Conservation (phyloP, 345 rosid genomes). For the Corymbia maculata region DNA sequence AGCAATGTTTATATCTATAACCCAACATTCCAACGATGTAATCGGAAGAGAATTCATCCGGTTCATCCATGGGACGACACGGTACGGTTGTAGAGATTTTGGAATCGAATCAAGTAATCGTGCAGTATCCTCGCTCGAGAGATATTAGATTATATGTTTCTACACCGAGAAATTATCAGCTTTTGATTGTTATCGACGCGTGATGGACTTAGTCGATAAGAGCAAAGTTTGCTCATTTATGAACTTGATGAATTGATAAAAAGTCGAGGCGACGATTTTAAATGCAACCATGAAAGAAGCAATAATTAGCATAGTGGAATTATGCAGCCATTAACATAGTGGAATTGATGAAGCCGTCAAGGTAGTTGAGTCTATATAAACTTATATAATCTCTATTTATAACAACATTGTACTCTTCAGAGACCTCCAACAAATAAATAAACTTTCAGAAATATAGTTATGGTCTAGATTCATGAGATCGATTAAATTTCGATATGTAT, state of each 20-base stretch:
- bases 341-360: background rate
- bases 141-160: fast-evolving
- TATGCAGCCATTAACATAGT: background rate
- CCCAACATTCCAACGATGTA: background rate
- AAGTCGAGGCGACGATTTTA: background rate
- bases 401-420: background rate
- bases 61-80: too few relatives aligned
- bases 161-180: too few relatives aligned
- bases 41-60: background rate
- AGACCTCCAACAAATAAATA: background rate
- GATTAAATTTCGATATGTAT: background rate
- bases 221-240: background rate
- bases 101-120: background rate
- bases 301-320: background rate
- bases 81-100: background rate
- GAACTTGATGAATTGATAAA: background rate
- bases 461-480: background rate
- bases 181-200: background rate
- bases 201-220: background rate
- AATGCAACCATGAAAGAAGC: background rate
- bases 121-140: fast-evolving
- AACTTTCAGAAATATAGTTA: too few relatives aligned
- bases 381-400: background rate
- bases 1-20: background rate
- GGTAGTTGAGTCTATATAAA: too few relatives aligned